Evolutionary conservation across 1,284 basidiomycete species (phyloP), one percentile per base, ranked within the genome.

Genomic region (Termitomyces sp.): DNA sequence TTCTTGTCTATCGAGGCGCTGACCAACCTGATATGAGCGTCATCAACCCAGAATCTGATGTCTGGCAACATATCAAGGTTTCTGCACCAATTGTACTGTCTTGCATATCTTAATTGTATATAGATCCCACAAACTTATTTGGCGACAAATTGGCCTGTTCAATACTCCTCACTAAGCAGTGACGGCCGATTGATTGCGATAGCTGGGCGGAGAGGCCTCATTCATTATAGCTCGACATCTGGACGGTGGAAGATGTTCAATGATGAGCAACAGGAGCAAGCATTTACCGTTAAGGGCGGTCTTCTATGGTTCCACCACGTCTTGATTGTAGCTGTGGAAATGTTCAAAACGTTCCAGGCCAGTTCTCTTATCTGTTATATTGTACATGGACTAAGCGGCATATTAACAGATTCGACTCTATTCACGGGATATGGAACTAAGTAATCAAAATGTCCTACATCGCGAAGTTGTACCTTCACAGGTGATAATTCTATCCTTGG

Each of bases 1-100:
- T 94, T 1, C 79, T 98, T 3, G 86, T 99, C n/a, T 99, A 98
- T 68, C 84, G 97, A 56, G 96, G 97, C 2, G 91, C 93, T 19
- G 96, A 99, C 70, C 94, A 98, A 70, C 94, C 94, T 7, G 96
- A 99, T 66, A 90, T 97, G 86, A 95, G 93, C 65, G 88, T 99
- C 47, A 98, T 99, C 68, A 98, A 98, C 66, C 96, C 96, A n/a
- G 95, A 98, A 66, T 93, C 92, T 2, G 96, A 98, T 64, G 94
- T 98, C 7, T 98, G 95, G 94, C 93, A 98, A 63, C 89, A 93
- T 71, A 90, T 98, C 69, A 94, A 94, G 79, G 91, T 80, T 61
- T 30, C 13, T 15, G 13, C 19, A 12, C 2, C 7, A 4, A 31
- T 17, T 15, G 19, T 30, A 12, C 13, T 31, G n/a, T 31, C 17